Evolutionary conservation across 768 basidiomycete species (phyloP), one percentile per base, ranked within the genome.

Genomic region (Phaffia tasmanica): DNA sequence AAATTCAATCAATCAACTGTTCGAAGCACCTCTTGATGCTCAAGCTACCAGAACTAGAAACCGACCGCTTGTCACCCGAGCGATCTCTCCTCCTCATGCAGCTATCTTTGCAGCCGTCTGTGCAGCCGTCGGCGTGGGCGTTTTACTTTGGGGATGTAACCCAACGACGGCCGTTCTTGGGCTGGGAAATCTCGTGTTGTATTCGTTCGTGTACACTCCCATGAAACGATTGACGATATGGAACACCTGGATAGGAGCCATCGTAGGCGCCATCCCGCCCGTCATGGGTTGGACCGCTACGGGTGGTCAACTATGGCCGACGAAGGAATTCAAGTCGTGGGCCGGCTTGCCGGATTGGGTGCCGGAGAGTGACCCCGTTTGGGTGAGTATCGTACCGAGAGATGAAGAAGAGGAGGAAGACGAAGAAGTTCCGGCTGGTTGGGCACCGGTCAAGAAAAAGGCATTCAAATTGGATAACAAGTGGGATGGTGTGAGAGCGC

Each of bases 251-350:
- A 84, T 93, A 21, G 94, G 94, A 14, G 81, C 90, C 0, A 80
- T 98, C 25, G 94, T 99, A 3, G 95, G 95, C 42, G 92, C 81
- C 0, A 80, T 97, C 5, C 95, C 95, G 7, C 92, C 94, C 1
- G 77, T 99, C 60, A 97, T 99, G 88, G 95, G 95, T 51, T 99
- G 95, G 95, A 85, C 94, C 8, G 95, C 95, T 1, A 89, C 88
- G 66, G 93, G 92, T 0, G 89, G 88, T 25, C 79, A 81, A 19
- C 75, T 94, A 11, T 77, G 88, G 68, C 88, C 88, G 0, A 80
- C 81, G n/a, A 67, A 82, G 0, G 76, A 80, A 32, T 81, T 86
- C 71, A 83, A 86, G 0, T 68, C 85, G 57, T 76, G 81, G 29
- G 72, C 83, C 46, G 85, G 84, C 75, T 81, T 85, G 62, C 86